Percentiles rank a stretch among this genome's conserved stretches.
Evolutionary conservation across 768 basidiomycete species (phyloP).

Genomic region (Auriculariales sp.): DNA sequence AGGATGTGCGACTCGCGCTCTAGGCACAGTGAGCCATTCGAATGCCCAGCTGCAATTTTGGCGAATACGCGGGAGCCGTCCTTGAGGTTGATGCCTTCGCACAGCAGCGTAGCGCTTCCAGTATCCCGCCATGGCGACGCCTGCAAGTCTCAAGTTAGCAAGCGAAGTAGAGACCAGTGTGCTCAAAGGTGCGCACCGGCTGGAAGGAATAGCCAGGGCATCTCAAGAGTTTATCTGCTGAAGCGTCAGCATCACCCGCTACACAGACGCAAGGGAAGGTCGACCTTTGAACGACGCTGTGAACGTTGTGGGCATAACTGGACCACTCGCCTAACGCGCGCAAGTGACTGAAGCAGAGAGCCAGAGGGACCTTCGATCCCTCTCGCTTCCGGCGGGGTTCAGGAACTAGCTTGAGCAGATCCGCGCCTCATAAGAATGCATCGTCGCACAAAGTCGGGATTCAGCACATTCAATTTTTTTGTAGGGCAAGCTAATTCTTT

Average conservation of each 20-base stretch:
- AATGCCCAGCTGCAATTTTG: conserved; percentile 59
- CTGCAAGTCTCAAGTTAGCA: conserved; percentile 18
- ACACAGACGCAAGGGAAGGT: no score
- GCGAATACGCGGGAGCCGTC: conserved; percentile 55
- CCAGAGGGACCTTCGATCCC: no score
- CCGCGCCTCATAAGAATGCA: no score
- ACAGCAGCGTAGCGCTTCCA: conserved; percentile 53
- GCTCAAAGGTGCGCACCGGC: conserved; percentile 26
- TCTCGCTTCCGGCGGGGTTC: no score
- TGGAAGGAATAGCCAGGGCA: conserved; percentile 64
- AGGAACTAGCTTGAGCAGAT: no score
- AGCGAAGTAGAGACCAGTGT: neutral
- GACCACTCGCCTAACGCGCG: no score
- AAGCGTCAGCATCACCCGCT: neutral
- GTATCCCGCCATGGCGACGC: conserved; percentile 57
- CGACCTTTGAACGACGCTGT: no score
- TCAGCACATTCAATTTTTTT: no score
- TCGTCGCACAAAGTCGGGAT: no score
- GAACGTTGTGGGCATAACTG: no score
- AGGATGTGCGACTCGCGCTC: conserved; percentile 61
- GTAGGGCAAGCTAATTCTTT: no score
- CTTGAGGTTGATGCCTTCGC: conserved; percentile 55
- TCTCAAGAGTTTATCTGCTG: conserved; percentile 29
- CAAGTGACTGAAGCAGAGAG: no score
- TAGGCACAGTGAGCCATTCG: conserved; percentile 56